phyloP scores from a whole-genome alignment of 495 filamentous ascomycete species.

The Neurospora tetraspora region DNA sequence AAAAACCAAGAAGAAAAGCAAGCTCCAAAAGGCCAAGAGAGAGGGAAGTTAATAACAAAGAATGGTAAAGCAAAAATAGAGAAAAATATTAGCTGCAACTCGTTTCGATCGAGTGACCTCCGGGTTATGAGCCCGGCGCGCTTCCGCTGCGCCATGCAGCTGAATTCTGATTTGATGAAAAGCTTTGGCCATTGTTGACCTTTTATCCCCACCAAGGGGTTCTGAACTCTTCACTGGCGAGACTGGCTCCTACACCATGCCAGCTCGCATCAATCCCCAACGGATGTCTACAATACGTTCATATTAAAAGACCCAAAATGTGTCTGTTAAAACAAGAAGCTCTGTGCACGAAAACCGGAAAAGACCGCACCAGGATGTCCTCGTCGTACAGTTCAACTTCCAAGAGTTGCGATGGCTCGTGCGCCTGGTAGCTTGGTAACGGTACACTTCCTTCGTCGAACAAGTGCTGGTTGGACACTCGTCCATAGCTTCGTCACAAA shows the following conservation, averaged over 20 bases:
- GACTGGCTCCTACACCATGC: neutral
- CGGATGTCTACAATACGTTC: neutral
- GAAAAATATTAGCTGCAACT: conserved; percentile 2
- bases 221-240: neutral
- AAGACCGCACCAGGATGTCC: neutral
- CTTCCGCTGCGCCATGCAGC: conserved; percentile 10
- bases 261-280: neutral
- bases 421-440: neutral
- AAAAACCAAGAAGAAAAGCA: neutral
- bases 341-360: neutral
- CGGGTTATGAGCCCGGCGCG: conserved; percentile 11
- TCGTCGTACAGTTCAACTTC: neutral
- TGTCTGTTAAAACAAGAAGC: too few species aligned
- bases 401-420: neutral
- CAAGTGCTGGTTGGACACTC: neutral
- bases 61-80: neutral
- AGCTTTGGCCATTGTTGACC: neutral
- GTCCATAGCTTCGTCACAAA: neutral
- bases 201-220: neutral
- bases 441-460: neutral
- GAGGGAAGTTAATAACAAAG: neutral
- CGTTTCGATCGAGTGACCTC: conserved; percentile 10
- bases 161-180: neutral
- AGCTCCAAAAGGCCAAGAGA: neutral
- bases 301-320: too few species aligned